Percentiles rank a stretch among this genome's conserved stretches.
These are phyloP conservation scores for Aspergillus puulaauensis DNA, from an alignment of 2,329 filamentous ascomycete species.

Conservation along the genomic window DNA sequence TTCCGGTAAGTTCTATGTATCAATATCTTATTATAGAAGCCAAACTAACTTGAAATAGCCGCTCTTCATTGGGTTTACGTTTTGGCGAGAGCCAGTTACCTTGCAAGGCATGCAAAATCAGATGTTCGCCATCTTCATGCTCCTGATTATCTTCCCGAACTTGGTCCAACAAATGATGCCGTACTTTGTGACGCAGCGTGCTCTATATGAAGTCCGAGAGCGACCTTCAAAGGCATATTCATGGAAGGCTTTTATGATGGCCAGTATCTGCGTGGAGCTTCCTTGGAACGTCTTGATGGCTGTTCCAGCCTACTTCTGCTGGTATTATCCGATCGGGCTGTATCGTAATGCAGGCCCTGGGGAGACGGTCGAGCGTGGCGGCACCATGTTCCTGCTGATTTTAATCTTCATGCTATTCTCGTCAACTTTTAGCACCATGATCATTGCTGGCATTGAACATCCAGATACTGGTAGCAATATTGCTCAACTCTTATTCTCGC, in stretches of 20 bases:
- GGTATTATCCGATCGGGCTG: slow-evolving; percentile 63
- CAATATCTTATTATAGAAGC: slow-evolving; percentile 26
- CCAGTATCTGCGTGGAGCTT: slow-evolving; percentile 68
- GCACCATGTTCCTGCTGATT: slow-evolving; percentile 62
- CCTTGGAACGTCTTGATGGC: slow-evolving; percentile 62
- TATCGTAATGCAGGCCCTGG: slow-evolving; percentile 39
- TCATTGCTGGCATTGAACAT: slow-evolving; percentile 66
- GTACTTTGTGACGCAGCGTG: slow-evolving; percentile 54
- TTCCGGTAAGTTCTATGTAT: slow-evolving; percentile 63
- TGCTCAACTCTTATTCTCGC: slow-evolving; percentile 57
- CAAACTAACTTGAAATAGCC: slow-evolving; percentile 40
- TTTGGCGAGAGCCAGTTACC: slow-evolving; percentile 70
- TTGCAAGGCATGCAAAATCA: slow-evolving; percentile 84
- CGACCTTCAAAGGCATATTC: slow-evolving; percentile 67
- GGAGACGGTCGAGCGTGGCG: slow-evolving; percentile 52
- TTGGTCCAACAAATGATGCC: slow-evolving; percentile 53
- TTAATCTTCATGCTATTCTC: slow-evolving; percentile 69
- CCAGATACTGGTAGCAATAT: slow-evolving; percentile 65
- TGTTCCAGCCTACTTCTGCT: slow-evolving; percentile 58
- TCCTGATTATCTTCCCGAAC: slow-evolving; percentile 71
- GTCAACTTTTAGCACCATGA: slow-evolving; percentile 69
- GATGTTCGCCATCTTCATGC: slow-evolving; percentile 84
- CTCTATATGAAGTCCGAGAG: slow-evolving; percentile 58
- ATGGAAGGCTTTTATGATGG: slow-evolving; percentile 68
- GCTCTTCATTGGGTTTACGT: slow-evolving; percentile 80